Conservation (phyloP, 192 early-diverging fungal species). For the Paraglomus brasilianum region DNA sequence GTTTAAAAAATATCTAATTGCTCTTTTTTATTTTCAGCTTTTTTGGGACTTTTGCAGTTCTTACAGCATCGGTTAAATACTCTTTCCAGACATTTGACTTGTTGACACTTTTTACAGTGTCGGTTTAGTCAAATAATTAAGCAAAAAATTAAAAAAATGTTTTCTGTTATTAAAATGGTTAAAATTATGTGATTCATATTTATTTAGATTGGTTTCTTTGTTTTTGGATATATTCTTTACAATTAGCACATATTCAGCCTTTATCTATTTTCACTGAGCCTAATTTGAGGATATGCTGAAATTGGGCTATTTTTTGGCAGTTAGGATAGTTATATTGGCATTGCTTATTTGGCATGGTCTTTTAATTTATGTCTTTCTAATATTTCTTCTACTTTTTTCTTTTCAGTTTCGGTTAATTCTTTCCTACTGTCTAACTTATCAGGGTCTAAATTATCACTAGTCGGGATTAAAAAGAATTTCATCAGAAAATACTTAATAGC, state of each 20-base stretch:
- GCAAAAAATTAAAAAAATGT: no score
- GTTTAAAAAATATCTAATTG: not conserved
- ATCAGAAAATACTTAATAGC: no score
- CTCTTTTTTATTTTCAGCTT: not conserved
- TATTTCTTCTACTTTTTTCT: not conserved
- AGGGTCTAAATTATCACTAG: no score
- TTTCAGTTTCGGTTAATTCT: not conserved
- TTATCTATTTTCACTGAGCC: not conserved
- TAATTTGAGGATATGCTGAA: conserved; percentile 8
- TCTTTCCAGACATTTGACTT: no score
- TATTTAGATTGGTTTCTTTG: conserved; percentile 1
- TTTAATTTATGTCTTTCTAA: not conserved
- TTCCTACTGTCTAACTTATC: no score
- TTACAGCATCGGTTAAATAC: no score
- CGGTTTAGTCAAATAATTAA: no score
- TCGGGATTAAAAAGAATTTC: no score
- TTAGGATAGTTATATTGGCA: conserved; percentile 13
- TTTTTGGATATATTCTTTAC: not conserved
- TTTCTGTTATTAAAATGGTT: no score
- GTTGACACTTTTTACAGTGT: no score
- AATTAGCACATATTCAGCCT: conserved; percentile 11
- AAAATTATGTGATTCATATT: not conserved
- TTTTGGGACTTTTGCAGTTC: no score
- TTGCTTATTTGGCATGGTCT: conserved; percentile 1
- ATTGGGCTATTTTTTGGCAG: conserved; percentile 2